Percentiles rank a stretch among this genome's conserved stretches.
phyloP scores from a whole-genome alignment of 2,329 filamentous ascomycete genomes.

The Pseudogymnoascus sp. region DNA sequence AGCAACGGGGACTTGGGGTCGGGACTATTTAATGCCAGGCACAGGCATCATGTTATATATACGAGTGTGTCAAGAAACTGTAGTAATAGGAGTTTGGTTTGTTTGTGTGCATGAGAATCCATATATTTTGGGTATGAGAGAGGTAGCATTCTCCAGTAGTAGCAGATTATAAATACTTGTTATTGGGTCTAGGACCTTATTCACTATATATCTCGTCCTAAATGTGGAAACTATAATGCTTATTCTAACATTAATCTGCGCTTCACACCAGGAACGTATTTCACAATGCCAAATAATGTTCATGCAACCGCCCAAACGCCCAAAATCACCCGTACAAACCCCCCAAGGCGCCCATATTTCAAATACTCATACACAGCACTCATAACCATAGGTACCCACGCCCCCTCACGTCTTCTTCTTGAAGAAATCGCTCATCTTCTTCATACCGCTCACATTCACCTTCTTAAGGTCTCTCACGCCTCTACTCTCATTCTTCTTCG shows the following conservation, averaged over 20 bases:
- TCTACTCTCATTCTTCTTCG: conserved; percentile 65
- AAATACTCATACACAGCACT: neutral
- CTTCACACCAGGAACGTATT: neutral
- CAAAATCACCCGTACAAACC: neutral
- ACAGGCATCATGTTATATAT: conserved; percentile 1
- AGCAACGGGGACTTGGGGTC: neutral
- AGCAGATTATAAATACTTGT: neutral
- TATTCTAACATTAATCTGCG: neutral
- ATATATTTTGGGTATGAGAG: neutral
- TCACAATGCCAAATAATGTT: neutral
- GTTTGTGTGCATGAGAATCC: neutral
- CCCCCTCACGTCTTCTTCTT: conserved; percentile 45
- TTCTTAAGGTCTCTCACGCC: conserved; percentile 78
- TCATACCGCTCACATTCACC: conserved; percentile 88
- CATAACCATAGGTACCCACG: neutral
- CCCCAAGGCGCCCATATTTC: neutral
- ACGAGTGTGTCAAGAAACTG: neutral
- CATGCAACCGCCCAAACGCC: neutral
- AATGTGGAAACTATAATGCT: neutral
- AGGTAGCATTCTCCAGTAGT: neutral
- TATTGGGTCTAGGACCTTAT: neutral
- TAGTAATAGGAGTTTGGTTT: neutral
- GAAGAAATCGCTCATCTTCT: conserved; percentile 94
- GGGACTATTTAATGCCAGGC: neutral
- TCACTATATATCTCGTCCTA: neutral